Evolutionary conservation across 257 asterid species (phyloP).

Genomic region (Rhazya stricta): DNA sequence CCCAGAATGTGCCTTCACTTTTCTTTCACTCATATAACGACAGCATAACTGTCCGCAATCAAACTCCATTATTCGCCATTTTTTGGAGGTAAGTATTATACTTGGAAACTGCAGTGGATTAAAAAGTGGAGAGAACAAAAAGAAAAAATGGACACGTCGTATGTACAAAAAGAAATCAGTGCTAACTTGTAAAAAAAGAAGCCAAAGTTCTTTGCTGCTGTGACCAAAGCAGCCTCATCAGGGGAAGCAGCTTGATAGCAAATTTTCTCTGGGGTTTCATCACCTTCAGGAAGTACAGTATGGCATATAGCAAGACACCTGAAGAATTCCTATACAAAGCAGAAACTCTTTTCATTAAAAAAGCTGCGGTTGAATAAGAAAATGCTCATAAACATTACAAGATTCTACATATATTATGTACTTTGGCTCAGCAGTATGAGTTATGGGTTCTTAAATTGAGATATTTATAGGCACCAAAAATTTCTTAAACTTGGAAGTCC

Average conservation of each 20-base stretch:
- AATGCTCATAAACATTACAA: slow-evolving; percentile 5
- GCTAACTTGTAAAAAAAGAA: slow-evolving; percentile 92
- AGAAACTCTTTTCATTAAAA: slow-evolving; percentile 4
- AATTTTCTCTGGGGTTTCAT: slow-evolving; percentile 90
- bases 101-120: neutral
- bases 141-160: neutral
- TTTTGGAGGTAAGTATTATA: neutral
- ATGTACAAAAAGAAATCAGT: neutral
- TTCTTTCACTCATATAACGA: neutral
- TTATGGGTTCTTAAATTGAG: neutral
- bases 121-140: neutral
- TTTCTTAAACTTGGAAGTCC: neutral
- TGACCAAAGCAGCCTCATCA: slow-evolving; percentile 94
- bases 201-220: slow-evolving; percentile 96
- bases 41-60: neutral
- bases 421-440: neutral
- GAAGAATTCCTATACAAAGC: slow-evolving; percentile 76
- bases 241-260: slow-evolving; percentile 99
- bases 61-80: neutral
- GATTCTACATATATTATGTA: neutral
- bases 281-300: slow-evolving; percentile 99
- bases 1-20: neutral
- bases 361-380: slow-evolving; percentile 1
- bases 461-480: neutral
- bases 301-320: slow-evolving; percentile 99